phyloP scores from a whole-genome alignment of 352 stramenopile species.

The Globisporangium nunn region DNA sequence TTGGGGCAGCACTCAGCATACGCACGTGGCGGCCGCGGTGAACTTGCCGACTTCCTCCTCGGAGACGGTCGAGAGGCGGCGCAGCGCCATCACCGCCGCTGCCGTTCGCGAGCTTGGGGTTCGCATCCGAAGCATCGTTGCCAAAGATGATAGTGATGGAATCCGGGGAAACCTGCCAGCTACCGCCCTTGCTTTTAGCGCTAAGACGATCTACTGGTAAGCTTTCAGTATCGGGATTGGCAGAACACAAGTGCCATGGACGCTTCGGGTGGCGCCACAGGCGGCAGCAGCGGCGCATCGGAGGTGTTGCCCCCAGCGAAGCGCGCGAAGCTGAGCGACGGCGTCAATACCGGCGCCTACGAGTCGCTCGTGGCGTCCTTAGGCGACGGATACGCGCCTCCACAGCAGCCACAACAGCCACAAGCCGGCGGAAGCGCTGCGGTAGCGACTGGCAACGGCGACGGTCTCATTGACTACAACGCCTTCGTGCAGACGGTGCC shows the following conservation, averaged over 20 bases:
- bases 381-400: not conserved
- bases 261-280: not conserved
- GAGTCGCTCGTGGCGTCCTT: not conserved
- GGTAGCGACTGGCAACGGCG: not conserved
- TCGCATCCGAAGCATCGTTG: not conserved
- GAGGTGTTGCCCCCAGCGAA: not conserved
- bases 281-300: not conserved
- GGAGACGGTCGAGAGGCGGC: conserved; percentile 53
- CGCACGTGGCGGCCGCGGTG: conserved; percentile 64
- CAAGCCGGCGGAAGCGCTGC: not conserved
- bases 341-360: not conserved
- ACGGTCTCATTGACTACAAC: conserved; percentile 14
- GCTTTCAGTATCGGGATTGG: not conserved
- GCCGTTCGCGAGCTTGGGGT: not conserved
- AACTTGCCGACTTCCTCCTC: conserved; percentile 80
- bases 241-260: not conserved
- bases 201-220: not conserved
- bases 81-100: not conserved
- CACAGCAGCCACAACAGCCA: not conserved
- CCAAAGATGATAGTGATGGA: not conserved
- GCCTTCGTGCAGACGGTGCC: conserved; percentile 30
- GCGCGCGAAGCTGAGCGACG: not conserved
- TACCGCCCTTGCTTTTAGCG: not conserved
- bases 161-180: not conserved
- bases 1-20: not conserved